Conservation (phyloP, 1,139 yeast species). For the Groenewaldozyma auringiensis region DNA sequence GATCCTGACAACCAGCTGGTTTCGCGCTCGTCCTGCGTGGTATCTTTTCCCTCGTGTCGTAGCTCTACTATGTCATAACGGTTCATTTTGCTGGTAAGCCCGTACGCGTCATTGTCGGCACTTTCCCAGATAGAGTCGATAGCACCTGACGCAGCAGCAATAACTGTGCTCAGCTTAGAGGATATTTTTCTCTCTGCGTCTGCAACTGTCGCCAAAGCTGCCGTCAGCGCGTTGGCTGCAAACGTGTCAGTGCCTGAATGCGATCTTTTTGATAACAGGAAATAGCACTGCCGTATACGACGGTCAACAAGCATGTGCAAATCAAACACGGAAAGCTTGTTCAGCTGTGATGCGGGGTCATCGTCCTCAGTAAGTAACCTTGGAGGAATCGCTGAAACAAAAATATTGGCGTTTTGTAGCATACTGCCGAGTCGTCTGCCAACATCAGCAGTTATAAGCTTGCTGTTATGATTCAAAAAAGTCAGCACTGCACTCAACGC, state of each 20-base stretch:
- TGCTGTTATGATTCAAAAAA: slow-evolving; percentile 31
- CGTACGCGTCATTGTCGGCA: slow-evolving; percentile 31
- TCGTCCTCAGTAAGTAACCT: slow-evolving; percentile 22
- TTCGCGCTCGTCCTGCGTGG: slow-evolving; percentile 17
- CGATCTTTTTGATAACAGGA: slow-evolving; percentile 22
- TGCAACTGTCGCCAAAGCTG: slow-evolving; percentile 30
- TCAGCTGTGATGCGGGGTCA: slow-evolving; percentile 21
- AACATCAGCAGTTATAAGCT: slow-evolving; percentile 35
- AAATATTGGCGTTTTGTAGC: slow-evolving; percentile 27
- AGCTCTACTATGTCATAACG: slow-evolving; percentile 20
- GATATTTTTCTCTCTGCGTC: slow-evolving; percentile 25
- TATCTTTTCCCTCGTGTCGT: slow-evolving; percentile 11
- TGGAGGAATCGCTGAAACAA: slow-evolving; percentile 24
- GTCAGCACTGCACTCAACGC: slow-evolving; percentile 32
- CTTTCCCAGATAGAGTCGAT: slow-evolving; percentile 29
- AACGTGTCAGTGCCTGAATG: slow-evolving; percentile 23
- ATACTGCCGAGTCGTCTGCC: slow-evolving; percentile 30
- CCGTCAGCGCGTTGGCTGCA: slow-evolving; percentile 30
- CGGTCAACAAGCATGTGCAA: slow-evolving; percentile 27
- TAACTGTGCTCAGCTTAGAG: slow-evolving; percentile 27
- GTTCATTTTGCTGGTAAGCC: slow-evolving; percentile 26
- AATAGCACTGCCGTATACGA: slow-evolving; percentile 32
- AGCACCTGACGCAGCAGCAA: slow-evolving; percentile 29
- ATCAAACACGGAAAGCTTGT: slow-evolving; percentile 22
- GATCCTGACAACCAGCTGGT: slow-evolving; percentile 23